Evolutionary conservation across 2,329 filamentous ascomycete genomes (phyloP), one percentile per base, ranked within the genome.

Genomic region (Bisporella sp.): DNA sequence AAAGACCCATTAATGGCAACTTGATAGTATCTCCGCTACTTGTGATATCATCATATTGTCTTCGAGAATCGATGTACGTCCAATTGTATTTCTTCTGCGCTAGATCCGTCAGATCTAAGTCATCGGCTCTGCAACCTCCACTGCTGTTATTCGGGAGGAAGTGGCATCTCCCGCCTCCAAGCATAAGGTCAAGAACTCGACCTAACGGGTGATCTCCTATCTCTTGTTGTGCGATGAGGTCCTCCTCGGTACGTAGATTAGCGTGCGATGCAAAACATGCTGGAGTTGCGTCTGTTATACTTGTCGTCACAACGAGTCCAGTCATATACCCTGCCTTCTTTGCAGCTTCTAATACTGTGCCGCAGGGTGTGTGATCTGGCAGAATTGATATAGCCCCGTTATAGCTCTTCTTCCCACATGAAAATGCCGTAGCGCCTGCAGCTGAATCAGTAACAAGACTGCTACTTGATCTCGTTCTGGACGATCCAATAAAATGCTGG

Each of bases 351-450:
- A 99, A 79, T 4, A 84, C 89, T 13, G 91, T 96, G 6, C 92
- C 93, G 67, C 93, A 99, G 4, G 93, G 89, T 31, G 82, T 81
- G 59, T 87, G 82, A 68, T 95, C 85, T 0, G 91, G 91, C 12
- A 95, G 75, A 48, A 95, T 86, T 7, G 89, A 87, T 59, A 99
- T 97, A 59, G 93, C 93, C 45, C 90, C 90, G 64, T 99, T 99
- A 73, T 99, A 99, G 67, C 85, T 95, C 79, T 99, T 99, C 64
- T 77, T 72, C 21, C 82, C 92, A 63, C 93, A 99, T 3, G 89
- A 90, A 68, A 99, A 99, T 1, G 93, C 93, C 0, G 93, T 99
- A 3, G 93, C 93, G 37, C 93, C 93, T n/a, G 93, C 93, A 5
- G 93, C 93, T 52, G 88, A 95, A 69, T 99, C 93, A 1, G 93